Evolutionary conservation across 495 filamentous ascomycete species (phyloP).

Genomic region (Trichocladium antarcticum): DNA sequence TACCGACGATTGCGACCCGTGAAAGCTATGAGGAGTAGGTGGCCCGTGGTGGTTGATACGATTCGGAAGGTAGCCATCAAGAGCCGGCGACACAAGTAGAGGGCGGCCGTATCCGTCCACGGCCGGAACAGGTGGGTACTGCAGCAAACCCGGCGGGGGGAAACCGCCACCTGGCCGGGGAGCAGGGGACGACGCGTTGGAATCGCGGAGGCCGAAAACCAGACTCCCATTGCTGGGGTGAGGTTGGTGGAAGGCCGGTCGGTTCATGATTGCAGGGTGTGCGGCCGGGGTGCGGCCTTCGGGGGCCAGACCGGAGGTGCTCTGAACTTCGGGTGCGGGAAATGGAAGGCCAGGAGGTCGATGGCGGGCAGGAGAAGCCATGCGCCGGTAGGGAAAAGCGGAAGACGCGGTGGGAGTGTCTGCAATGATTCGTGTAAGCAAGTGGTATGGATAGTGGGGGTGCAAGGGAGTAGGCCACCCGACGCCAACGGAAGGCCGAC

Average conservation of each 20-base stretch:
- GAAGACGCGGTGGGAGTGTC: slow-evolving; percentile 11
- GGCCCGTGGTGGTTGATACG: slow-evolving; percentile 33
- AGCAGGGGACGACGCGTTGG: slow-evolving; percentile 39
- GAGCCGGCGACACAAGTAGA: slow-evolving; percentile 23
- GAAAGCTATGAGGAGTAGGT: slow-evolving; percentile 43
- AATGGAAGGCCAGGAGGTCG: slow-evolving; percentile 5
- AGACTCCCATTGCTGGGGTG: slow-evolving; percentile 37
- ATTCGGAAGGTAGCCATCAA: slow-evolving; percentile 30
- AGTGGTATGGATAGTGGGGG: not conserved
- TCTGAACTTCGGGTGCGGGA: slow-evolving; percentile 4
- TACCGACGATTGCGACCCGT: slow-evolving; percentile 41
- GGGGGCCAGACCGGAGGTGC: not conserved
- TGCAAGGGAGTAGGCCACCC: not conserved
- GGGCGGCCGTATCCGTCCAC: slow-evolving; percentile 29
- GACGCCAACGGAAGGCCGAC: not conserved
- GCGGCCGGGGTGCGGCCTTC: slow-evolving; percentile 2
- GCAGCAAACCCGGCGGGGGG: slow-evolving; percentile 27
- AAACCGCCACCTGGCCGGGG: slow-evolving; percentile 27
- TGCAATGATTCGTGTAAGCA: slow-evolving; percentile 9
- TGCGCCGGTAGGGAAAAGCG: not conserved
- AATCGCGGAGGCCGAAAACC: slow-evolving; percentile 36
- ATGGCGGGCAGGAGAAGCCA: slow-evolving; percentile 4
- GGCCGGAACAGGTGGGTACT: slow-evolving; percentile 23
- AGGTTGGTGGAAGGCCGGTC: slow-evolving; percentile 22
- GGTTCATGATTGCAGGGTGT: slow-evolving; percentile 11